Conservation (phyloP, 805 yeast species). For the Jamesozyma jinghongensis region DNA sequence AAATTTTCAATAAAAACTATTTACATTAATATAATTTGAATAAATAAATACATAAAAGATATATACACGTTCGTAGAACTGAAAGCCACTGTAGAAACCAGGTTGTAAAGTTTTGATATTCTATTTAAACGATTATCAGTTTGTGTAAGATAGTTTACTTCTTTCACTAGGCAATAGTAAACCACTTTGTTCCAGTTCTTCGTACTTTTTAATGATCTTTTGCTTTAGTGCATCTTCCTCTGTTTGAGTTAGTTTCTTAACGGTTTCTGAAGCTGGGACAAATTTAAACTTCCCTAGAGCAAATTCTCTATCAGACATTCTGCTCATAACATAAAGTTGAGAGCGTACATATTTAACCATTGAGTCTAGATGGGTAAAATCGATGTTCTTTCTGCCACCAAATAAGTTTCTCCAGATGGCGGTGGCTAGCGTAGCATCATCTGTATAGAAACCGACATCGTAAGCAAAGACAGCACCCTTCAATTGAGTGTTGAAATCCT, state of each 20-base stretch:
- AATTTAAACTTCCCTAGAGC: conserved; percentile 84
- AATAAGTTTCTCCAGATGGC: conserved; percentile 89
- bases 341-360: conserved; percentile 83
- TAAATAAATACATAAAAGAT: conserved; percentile 1
- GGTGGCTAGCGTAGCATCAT: conserved; percentile 67
- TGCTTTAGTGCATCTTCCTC: conserved; percentile 50
- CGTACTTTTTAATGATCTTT: conserved; percentile 45
- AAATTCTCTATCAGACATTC: conserved; percentile 84
- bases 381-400: conserved; percentile 73
- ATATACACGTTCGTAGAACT: background rate
- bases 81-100: too few relatives aligned
- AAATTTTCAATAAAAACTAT: too few relatives aligned
- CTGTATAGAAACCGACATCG: conserved; percentile 82
- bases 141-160: conserved; percentile 41
- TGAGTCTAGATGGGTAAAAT: conserved; percentile 77
- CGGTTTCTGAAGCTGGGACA: conserved; percentile 72
- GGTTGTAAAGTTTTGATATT: too few relatives aligned
- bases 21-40: conserved; percentile 1
- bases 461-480: conserved; percentile 84
- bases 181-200: conserved; percentile 35
- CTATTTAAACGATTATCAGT: conserved; percentile 30
- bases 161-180: conserved; percentile 52
- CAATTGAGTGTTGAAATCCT: conserved; percentile 83
- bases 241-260: conserved; percentile 56
- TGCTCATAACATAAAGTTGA: conserved; percentile 78